Conservation (phyloP, 1,284 basidiomycete genomes). For the Sanguinoderma infundibulare region DNA sequence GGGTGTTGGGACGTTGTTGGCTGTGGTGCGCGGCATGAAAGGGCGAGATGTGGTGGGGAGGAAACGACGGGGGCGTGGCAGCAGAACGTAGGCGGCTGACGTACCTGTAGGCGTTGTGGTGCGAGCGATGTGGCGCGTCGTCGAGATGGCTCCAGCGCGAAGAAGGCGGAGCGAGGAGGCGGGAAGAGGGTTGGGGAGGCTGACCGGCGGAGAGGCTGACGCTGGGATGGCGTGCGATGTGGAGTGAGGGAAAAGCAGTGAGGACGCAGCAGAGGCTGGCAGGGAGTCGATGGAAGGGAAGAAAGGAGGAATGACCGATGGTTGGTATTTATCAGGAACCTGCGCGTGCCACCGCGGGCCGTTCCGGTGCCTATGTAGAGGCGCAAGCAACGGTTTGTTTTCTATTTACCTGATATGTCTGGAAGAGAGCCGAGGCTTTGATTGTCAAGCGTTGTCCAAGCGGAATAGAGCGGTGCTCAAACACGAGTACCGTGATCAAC, state of each 20-base stretch:
- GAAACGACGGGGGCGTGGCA: not conserved
- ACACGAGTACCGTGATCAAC: too few species aligned
- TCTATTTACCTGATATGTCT: too few species aligned
- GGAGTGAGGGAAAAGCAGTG: not conserved
- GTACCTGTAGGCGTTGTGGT: not conserved
- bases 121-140: not conserved
- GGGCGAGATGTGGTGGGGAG: not conserved
- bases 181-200: not conserved
- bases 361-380: not conserved
- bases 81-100: not conserved
- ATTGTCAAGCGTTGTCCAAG: too few species aligned
- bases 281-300: not conserved
- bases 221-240: not conserved
- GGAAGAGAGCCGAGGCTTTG: too few species aligned
- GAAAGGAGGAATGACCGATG: not conserved
- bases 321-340: not conserved
- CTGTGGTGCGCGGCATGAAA: too few species aligned
- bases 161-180: not conserved
- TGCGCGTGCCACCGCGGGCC: not conserved
- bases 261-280: not conserved
- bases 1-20: too few species aligned
- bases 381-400: not conserved
- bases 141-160: not conserved
- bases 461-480: not conserved
- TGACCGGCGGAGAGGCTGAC: not conserved